Conservation (phyloP, 352 stramenopile species). For the Phytophthora pisi region DNA sequence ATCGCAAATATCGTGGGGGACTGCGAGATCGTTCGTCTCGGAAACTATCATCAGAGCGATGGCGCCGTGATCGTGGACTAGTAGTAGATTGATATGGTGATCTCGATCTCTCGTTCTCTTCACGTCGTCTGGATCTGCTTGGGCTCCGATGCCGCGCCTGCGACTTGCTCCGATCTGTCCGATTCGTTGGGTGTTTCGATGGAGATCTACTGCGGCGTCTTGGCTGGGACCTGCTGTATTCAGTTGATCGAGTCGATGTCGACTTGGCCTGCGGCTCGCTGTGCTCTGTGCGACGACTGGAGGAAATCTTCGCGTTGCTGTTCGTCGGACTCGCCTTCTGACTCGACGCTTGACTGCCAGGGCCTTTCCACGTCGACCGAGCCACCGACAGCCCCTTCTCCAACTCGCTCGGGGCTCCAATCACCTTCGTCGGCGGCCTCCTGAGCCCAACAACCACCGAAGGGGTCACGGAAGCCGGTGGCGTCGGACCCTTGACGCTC, state of each 20-base stretch:
- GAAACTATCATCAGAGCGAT: neutral
- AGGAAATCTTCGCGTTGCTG: neutral
- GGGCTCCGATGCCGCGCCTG: constrained; percentile 4
- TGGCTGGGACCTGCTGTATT: neutral
- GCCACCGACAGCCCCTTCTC: neutral
- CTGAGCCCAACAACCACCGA: neutral
- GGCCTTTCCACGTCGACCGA: neutral
- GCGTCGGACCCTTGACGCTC: neutral
- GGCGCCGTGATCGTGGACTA: constrained; percentile 1
- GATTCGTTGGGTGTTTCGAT: neutral
- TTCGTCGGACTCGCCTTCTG: neutral
- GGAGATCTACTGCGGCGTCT: neutral
- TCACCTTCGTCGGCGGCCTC: neutral
- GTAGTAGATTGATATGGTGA: constrained; percentile 5
- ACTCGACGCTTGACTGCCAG: neutral
- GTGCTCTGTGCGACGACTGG: neutral
- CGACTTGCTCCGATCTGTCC: constrained; percentile 10
- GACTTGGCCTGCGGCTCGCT: neutral
- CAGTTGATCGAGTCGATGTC: neutral
- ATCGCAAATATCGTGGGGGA: neutral
- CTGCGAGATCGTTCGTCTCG: constrained; percentile 14
- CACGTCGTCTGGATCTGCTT: constrained; percentile 24
- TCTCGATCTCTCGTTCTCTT: constrained; percentile 15
- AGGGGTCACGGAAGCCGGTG: neutral
- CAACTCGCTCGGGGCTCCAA: neutral